phyloP scores from a whole-genome alignment of 2,329 filamentous ascomycete species.

The Colletotrichum lentis region DNA sequence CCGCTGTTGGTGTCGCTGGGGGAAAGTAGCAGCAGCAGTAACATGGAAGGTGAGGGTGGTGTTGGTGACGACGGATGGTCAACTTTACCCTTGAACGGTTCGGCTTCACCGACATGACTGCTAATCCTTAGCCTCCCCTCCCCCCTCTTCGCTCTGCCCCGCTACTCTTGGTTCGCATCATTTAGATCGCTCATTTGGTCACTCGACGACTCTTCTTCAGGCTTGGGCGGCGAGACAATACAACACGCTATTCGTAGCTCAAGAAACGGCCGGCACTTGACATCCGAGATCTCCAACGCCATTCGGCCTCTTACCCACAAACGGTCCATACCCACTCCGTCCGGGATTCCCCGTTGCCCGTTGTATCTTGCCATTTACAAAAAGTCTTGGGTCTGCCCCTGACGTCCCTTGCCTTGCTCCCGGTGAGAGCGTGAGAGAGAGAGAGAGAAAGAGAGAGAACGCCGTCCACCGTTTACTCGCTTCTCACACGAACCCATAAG shows the following conservation, averaged over 20 bases:
- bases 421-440: neutral
- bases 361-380: conserved; percentile 18
- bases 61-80: neutral
- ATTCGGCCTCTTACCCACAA: neutral
- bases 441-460: too few relatives aligned
- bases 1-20: conserved; percentile 1
- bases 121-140: neutral
- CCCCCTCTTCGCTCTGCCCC: neutral
- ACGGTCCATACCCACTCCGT: neutral
- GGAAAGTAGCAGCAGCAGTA: neutral
- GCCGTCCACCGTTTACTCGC: neutral
- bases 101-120: conserved; percentile 10
- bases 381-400: conserved; percentile 20
- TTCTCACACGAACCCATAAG: neutral
- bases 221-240: neutral
- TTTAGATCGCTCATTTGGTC: conserved; percentile 4
- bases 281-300: conserved; percentile 13
- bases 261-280: conserved; percentile 9
- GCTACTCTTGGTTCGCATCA: too few relatives aligned
- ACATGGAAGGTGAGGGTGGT: neutral
- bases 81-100: conserved; percentile 4
- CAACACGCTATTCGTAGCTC: neutral
- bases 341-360: neutral
- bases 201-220: conserved; percentile 5
- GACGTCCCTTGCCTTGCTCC: conserved; percentile 2